Evolutionary conservation across 805 yeast genomes (phyloP).

Genomic region (Pichia cephalocereana): DNA sequence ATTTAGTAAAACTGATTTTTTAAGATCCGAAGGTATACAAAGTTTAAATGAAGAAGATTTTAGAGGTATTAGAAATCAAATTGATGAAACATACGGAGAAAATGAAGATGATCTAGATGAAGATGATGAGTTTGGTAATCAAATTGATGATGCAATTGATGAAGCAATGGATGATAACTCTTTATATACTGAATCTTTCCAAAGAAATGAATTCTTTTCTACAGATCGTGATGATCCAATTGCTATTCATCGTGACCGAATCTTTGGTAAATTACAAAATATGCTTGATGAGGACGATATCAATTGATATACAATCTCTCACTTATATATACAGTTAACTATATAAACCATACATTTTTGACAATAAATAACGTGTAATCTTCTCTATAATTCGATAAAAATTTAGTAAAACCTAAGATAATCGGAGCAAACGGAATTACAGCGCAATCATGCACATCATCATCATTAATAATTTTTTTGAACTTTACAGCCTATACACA

Average conservation of each 20-base stretch:
- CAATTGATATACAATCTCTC: not conserved
- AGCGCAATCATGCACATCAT: too few relatives aligned
- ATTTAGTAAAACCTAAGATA: too few relatives aligned
- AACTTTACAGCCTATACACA: too few relatives aligned
- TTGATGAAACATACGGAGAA: constrained; percentile 5
- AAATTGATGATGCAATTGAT: constrained; percentile 5
- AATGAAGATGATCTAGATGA: constrained; percentile 8
- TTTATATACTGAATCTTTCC: not conserved
- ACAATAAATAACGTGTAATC: too few relatives aligned
- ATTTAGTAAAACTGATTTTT: constrained; percentile 21
- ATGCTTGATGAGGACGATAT: constrained; percentile 36
- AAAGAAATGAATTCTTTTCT: constrained; percentile 46
- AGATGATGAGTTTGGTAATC: constrained; percentile 13
- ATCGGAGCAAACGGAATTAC: too few relatives aligned
- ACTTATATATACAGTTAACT: too few relatives aligned
- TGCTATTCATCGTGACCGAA: constrained; percentile 55
- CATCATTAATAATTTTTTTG: too few relatives aligned
- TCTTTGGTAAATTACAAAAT: constrained; percentile 46
- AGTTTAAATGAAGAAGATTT: constrained; percentile 20
- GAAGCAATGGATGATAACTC: constrained; percentile 8
- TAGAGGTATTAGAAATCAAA: constrained; percentile 25
- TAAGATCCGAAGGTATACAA: constrained; percentile 22
- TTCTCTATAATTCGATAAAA: too few relatives aligned
- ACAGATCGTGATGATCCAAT: constrained; percentile 49
- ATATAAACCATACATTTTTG: too few relatives aligned